phyloP scores from a whole-genome alignment of 2,329 filamentous ascomycete species.

The Fusarium cyanostomum region DNA sequence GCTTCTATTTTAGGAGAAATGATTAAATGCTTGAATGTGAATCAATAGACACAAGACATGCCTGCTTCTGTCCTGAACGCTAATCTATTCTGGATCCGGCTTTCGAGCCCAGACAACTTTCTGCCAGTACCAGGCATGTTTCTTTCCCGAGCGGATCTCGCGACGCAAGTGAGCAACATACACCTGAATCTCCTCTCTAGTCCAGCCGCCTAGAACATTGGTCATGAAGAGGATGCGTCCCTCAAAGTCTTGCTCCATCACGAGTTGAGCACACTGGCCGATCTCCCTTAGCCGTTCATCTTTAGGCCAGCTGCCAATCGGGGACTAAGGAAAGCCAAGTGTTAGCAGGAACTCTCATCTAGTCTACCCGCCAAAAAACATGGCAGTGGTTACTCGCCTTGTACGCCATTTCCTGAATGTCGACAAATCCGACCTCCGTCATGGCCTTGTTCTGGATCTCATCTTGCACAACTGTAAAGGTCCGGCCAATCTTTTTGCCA shows the following conservation, averaged over 20 bases:
- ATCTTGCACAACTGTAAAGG: conserved; percentile 33
- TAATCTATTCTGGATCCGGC: not conserved
- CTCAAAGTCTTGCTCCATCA: conserved; percentile 9
- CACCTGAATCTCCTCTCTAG: conserved; percentile 1
- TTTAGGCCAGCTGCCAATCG: conserved; percentile 9
- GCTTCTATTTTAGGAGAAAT: not conserved
- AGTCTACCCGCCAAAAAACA: not conserved
- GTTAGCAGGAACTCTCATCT: conserved; percentile 1
- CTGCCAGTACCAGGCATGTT: conserved; percentile 4
- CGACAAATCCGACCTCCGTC: conserved; percentile 37
- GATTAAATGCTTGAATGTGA: no score
- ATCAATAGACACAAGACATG: no score
- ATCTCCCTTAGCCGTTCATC: conserved; percentile 10
- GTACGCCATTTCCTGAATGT: conserved; percentile 13
- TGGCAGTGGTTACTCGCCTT: not conserved
- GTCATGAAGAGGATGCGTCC: conserved; percentile 13
- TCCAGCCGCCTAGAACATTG: conserved; percentile 6
- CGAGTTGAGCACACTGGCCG: conserved; percentile 10
- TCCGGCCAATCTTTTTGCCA: conserved; percentile 35
- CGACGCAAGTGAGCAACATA: not conserved
- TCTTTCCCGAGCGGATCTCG: conserved; percentile 1
- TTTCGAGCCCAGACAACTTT: conserved; percentile 4
- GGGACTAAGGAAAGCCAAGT: not conserved
- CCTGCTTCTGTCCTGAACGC: no score
- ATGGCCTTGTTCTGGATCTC: conserved; percentile 27